Evolutionary conservation across 164 flowering plant species (phyloP).

Genomic region (Pachysandra terminalis): DNA sequence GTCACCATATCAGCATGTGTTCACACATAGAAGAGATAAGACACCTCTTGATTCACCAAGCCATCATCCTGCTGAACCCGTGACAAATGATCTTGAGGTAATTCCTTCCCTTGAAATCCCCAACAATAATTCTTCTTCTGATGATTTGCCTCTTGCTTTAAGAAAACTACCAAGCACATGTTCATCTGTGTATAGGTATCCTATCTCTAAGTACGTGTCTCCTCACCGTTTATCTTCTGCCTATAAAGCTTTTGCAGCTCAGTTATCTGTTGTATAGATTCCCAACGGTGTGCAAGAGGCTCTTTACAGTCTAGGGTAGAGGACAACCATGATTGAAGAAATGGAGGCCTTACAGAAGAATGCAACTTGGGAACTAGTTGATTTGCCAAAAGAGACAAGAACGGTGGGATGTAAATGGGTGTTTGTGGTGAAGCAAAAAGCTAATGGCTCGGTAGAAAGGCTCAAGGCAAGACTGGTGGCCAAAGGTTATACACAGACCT

Average conservation of each 20-base stretch:
- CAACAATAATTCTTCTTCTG: background rate
- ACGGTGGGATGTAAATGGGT: too few relatives aligned
- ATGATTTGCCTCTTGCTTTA: background rate
- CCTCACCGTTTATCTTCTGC: background rate
- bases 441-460: too few relatives aligned
- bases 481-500: too few relatives aligned
- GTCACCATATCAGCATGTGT: too few relatives aligned
- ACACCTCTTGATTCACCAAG: too few relatives aligned
- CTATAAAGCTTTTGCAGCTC: background rate
- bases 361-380: conserved; percentile 7
- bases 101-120: background rate
- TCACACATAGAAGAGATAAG: too few relatives aligned
- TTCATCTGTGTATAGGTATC: background rate
- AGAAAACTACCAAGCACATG: too few relatives aligned
- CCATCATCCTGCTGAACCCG: too few relatives aligned
- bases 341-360: conserved; percentile 2
- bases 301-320: background rate
- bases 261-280: background rate
- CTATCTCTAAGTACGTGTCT: background rate
- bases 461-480: too few relatives aligned
- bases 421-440: too few relatives aligned
- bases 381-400: background rate
- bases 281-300: conserved; percentile 6
- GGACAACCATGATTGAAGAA: conserved; percentile 1
- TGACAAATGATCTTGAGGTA: too few relatives aligned